These are phyloP conservation scores for Corymbia calophylla DNA, from an alignment of 441 rosid species.

Conservation along the genomic window DNA sequence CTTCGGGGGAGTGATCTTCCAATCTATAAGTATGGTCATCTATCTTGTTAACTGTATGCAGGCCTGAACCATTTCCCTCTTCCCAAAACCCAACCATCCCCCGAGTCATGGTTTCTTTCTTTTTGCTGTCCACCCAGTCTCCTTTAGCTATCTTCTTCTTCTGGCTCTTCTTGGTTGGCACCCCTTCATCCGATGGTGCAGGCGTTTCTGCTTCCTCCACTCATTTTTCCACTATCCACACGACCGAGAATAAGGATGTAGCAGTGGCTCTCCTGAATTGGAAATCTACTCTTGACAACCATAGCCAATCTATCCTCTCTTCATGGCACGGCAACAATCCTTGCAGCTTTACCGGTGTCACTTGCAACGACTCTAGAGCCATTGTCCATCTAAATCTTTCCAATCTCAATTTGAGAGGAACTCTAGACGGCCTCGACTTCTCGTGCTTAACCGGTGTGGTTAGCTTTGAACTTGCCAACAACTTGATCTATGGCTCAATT, in stretches of 20 bases:
- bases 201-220: neutral
- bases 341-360: neutral
- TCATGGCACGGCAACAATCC: neutral
- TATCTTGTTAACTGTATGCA: no score
- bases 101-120: no score
- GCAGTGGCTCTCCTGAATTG: neutral
- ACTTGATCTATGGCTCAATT: slow-evolving; percentile 17
- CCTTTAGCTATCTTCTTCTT: no score
- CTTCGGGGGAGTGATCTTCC: no score
- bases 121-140: no score
- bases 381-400: neutral
- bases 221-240: neutral
- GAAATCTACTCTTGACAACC: neutral
- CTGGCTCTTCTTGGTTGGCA: neutral
- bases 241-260: neutral
- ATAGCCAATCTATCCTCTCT: neutral
- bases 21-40: no score
- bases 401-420: neutral
- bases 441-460: slow-evolving; percentile 12
- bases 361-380: neutral
- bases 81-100: no score
- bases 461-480: slow-evolving; percentile 8
- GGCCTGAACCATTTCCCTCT: no score
- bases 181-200: neutral
- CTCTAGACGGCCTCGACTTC: slow-evolving; percentile 2